Evolutionary conservation across 2,329 filamentous ascomycete genomes (phyloP), one percentile per base, ranked within the genome.

Genomic region (Fusarium illudens): DNA sequence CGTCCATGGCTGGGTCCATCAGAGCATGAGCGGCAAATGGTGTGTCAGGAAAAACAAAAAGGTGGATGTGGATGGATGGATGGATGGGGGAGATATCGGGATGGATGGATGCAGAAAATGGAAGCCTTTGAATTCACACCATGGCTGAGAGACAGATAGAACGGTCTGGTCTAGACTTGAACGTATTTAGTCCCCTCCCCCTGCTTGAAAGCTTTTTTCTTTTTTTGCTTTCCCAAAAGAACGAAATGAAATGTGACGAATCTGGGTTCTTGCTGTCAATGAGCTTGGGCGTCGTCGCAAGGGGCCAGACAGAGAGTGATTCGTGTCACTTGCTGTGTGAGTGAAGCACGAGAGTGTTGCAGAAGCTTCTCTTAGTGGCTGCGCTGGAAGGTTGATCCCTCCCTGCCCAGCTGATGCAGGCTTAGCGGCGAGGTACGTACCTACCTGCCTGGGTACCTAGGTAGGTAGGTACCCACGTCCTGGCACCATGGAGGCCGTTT

Each of bases 341-440:
- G 46, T 39, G 27, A 48, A 42, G 57, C 36, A 36, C 22, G 32
- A 34, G 30, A 50, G 51, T n/a, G 37, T 48, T 53, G 29, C 59
- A 42, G 44, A 37, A 51, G 29, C 34, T n/a, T 54, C 13, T 20
- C 22, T 60, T 25, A 46, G 30, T 60, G 49, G 48, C 33, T 48
- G 48, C 32, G 44, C n/a, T 46, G 39, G 42, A 60, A 49, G 46
- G 58, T 33, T 63, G 49, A 72, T 63, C 71, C 67, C 54, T 63
- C 71, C 67, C 54, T 72, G 62, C 56, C 58, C 53, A 52, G 68
- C 55, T 67, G 60, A 58, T 50, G 50, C 37, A 17, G 34, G 48
- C 32, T 19, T 19, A 49, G 54, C 37, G 19, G 36, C 6, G 19
- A 20, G 50, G 34, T 48, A 51, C 46, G 53, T 68, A 69, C 53